Percentiles rank a stretch among this genome's conserved stretches.
Evolutionary conservation across 352 stramenopile species (phyloP).

Genomic region (Saprolegnia diclina): DNA sequence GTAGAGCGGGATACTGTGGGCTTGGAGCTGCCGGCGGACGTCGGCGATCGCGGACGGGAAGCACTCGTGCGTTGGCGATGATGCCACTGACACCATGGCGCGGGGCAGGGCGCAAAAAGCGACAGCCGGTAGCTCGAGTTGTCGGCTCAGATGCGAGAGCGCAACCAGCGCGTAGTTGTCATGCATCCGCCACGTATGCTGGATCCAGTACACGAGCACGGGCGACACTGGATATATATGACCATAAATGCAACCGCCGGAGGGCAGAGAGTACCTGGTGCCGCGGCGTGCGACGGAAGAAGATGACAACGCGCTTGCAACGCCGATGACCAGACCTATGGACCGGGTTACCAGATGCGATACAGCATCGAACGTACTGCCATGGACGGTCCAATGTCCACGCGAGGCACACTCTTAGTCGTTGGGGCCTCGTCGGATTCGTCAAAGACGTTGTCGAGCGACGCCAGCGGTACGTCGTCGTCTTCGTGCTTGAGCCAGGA

Average conservation of each 20-base stretch:
- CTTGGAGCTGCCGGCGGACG: slow-evolving; percentile 15
- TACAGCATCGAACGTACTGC: background rate
- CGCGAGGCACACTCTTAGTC: background rate
- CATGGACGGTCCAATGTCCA: background rate
- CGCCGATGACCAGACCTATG: background rate
- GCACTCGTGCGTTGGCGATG: background rate
- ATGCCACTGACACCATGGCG: background rate
- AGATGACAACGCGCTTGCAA: slow-evolving; percentile 2
- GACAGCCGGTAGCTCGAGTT: slow-evolving; percentile 1
- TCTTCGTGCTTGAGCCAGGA: slow-evolving; percentile 14
- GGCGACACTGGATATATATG: background rate
- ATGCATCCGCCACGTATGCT: slow-evolving; percentile 8
- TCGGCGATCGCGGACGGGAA: background rate
- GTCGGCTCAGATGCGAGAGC: background rate
- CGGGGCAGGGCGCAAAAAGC: slow-evolving; percentile 3
- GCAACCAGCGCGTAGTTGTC: slow-evolving; percentile 13
- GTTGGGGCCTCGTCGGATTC: background rate
- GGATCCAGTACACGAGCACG: slow-evolving; percentile 14
- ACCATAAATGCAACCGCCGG: background rate
- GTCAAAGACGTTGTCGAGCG: background rate
- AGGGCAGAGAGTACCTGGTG: background rate
- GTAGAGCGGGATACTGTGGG: slow-evolving; percentile 2
- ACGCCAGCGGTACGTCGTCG: background rate
- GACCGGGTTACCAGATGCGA: background rate
- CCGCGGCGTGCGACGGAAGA: background rate